Conservation (phyloP, 2,329 filamentous ascomycete genomes). For the Apiospora koreana region DNA sequence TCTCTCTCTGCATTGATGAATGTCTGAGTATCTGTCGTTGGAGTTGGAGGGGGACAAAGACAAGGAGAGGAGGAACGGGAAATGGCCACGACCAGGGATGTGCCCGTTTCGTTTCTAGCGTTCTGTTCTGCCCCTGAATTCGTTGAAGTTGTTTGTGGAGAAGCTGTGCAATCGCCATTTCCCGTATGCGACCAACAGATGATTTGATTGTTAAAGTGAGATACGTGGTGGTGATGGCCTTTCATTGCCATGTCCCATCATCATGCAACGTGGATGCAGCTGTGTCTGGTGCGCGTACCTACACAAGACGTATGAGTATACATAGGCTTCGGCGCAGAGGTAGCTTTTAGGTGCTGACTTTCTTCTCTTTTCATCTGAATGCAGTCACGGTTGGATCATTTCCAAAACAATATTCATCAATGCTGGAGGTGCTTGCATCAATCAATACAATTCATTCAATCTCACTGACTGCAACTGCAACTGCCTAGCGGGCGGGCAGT, state of each 20-base stretch:
- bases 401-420: not conserved
- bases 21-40: not conserved
- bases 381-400: not conserved
- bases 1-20: not conserved
- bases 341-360: not conserved
- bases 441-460: not conserved
- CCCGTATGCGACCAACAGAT: slow-evolving; percentile 5
- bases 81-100: slow-evolving; percentile 1
- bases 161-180: slow-evolving; percentile 5
- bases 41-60: not conserved
- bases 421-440: not conserved
- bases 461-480: not conserved
- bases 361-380: not conserved
- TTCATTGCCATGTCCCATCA: not conserved
- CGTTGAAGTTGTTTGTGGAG: slow-evolving; percentile 11
- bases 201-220: no score
- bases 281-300: no score
- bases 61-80: not conserved
- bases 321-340: not conserved
- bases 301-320: no score
- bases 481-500: slow-evolving; percentile 5
- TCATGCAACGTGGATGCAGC: not conserved
- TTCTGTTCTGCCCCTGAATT: slow-evolving; percentile 11
- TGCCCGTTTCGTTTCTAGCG: slow-evolving; percentile 12
- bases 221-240: no score